These are phyloP conservation scores for Daldinia decipiens DNA, from an alignment of 495 filamentous ascomycete species.

Conservation along the genomic window DNA sequence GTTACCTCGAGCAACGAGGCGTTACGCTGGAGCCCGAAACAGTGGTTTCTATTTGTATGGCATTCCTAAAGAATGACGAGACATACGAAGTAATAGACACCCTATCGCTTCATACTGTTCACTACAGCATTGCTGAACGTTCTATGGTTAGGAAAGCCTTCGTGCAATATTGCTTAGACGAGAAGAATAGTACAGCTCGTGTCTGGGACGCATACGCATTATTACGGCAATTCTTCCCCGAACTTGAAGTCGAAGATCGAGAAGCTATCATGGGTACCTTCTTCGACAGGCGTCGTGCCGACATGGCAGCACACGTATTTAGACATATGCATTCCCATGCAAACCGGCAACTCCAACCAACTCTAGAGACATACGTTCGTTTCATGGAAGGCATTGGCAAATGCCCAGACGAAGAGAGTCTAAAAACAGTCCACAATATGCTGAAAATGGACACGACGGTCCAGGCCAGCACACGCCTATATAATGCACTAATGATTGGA, in stretches of 20 bases:
- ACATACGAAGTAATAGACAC: conserved; percentile 79
- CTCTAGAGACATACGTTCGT: conserved; percentile 74
- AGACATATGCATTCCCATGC: conserved; percentile 84
- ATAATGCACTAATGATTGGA: conserved; percentile 87
- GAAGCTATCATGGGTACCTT: conserved; percentile 82
- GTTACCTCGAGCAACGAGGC: conserved; percentile 77
- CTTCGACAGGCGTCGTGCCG: conserved; percentile 77
- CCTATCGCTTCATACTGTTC: conserved; percentile 71
- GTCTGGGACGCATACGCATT: conserved; percentile 87
- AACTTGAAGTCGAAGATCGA: conserved; percentile 69
- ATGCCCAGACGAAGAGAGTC: conserved; percentile 68
- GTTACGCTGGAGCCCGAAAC: conserved; percentile 75
- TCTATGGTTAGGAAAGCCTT: conserved; percentile 69
- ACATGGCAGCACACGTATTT: conserved; percentile 87
- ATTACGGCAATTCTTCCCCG: conserved; percentile 79
- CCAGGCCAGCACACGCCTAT: conserved; percentile 76
- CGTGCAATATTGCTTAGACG: conserved; percentile 71
- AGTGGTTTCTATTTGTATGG: conserved; percentile 71
- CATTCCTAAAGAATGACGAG: conserved; percentile 78
- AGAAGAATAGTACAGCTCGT: conserved; percentile 64
- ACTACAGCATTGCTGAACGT: conserved; percentile 73
- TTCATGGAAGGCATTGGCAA: conserved; percentile 81
- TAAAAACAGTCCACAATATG: conserved; percentile 86
- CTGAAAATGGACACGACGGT: conserved; percentile 86
- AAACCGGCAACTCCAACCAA: conserved; percentile 67